Evolutionary conservation across 164 flowering plant genomes (phyloP), one percentile per base, ranked within the genome.

Genomic region (Aristolochia californica): DNA sequence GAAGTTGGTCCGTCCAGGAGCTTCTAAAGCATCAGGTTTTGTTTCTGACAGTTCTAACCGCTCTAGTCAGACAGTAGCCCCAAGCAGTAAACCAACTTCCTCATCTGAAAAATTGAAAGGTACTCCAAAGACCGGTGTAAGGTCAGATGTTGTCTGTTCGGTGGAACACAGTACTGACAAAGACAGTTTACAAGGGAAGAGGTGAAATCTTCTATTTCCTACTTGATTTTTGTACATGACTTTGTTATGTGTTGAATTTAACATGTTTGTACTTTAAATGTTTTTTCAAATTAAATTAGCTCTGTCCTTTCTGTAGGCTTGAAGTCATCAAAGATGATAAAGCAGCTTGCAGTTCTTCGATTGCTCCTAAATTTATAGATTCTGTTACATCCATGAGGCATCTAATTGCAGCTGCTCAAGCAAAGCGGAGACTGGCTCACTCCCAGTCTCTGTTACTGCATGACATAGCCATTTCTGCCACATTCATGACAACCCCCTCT

Each of bases 401-500:
- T 75, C 97, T 91, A 18, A 93, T 93, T 74, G 97, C 97, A 43
- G 95, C 80, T 67, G 99, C 99, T 64, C 97, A 85, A 68, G 98
- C 97, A 26, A 93, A 85, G 72, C 80, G 96, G 65, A 77, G 52
- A 66, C 79, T 79, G 56, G 79, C 97, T 59, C 83, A 78, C 16
- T 59, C 75, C 12, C 86, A 78, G 52, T 73, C 68, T 60, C 14
- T 69, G 58, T 55, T 49, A 20, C 50, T 66, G 22, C 59, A 70
- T 62, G 80, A 71, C 26, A 68, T 59, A 69, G 38, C 59, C 49
- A 27, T 57, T 67, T 27, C 77, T 40, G 43, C 63, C 57, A 8
- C 40, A 1, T 58, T 71, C 50, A 30, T 70, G 21, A 59, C 79
- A 5, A 47, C 57, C 43, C 61, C 66, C 56, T 56, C 59, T 57